Percentiles rank a stretch among this genome's conserved stretches.
Evolutionary conservation across 768 basidiomycete species (phyloP).

Genomic region (Lactarius indigo): DNA sequence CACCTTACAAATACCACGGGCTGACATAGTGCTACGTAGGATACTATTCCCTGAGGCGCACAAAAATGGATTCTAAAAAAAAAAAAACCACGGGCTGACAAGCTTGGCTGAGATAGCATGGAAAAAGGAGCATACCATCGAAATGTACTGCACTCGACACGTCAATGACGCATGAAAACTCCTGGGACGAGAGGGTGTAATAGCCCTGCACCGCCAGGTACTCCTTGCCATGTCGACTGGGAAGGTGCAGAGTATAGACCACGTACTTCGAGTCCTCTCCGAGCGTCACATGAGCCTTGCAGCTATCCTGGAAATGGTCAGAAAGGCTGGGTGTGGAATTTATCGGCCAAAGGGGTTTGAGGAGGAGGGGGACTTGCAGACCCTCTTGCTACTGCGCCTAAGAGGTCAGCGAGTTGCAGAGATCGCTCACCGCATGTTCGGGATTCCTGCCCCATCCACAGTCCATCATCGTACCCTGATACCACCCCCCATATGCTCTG

Average conservation of each 20-base stretch:
- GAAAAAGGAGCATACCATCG: not conserved
- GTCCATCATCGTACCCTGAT: not conserved
- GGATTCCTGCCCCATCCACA: not conserved
- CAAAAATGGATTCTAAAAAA: too few relatives aligned
- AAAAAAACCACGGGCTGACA: not conserved
- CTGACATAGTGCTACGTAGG: too few relatives aligned
- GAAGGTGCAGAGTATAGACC: not conserved
- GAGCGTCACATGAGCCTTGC: not conserved
- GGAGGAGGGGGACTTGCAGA: constrained; percentile 1
- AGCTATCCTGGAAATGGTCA: not conserved
- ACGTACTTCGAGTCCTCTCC: not conserved
- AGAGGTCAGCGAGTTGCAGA: constrained; percentile 1
- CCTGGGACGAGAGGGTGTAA: not conserved
- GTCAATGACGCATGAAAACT: not conserved
- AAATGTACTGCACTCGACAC: not conserved
- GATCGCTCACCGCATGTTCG: not conserved
- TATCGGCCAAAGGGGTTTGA: constrained; percentile 10
- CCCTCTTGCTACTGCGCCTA: not conserved
- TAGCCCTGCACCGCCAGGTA: not conserved
- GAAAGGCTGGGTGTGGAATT: not conserved
- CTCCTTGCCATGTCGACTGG: not conserved
- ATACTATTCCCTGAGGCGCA: too few relatives aligned
- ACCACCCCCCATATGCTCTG: not conserved
- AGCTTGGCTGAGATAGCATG: not conserved
- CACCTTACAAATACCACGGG: not conserved